Base-by-base conservation (phyloP, 1,284 basidiomycete genomes). In the Xanthoconium separans region DNA sequence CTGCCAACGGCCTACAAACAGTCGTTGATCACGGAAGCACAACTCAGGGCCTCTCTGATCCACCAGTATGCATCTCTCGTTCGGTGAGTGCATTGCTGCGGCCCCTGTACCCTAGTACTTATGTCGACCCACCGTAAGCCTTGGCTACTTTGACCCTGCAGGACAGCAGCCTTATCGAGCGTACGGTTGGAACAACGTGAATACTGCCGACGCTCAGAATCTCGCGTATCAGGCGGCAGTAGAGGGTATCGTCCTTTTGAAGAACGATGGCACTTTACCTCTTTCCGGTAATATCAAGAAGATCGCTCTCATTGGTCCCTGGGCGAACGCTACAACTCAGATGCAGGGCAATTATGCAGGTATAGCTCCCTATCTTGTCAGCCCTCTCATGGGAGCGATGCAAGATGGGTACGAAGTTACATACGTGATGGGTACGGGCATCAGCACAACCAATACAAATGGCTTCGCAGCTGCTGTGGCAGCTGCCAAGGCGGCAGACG, bases 401-500 rank as follows among this genome's bases (percentile, higher is more conserved):
- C 64, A 73, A 24, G 74, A 78, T 29, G 79, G 80, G 4, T 82
- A 76, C 62, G 65, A 72, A 0, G 76, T 75, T 22, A 74, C 73
- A 8, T 78, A 75, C 54, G 70, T 66, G 2, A 39, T 61, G 10
- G 81, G 81, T 16, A 80, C 80, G 0, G 64, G 59, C 13, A 74
- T 78, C 36, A 71, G 69, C 20, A 65, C 69, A 6, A 74, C 68
- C 18, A 65, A 69, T 36, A 77, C 73, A 5, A 63, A 65, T 40
- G 77, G 76, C 1, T 82, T 83, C 60, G 71, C 74, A 29, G 88
- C 83, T 2, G 89, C 89, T 4, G 64, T 81, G 24, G 73, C 83
- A 7, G 89, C 89, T 10, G 83, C 84, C 12, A 71, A 77, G 30
- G 83, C 85, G 56, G 85, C 79, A 29, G 79, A 83, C 55, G 76